Evolutionary conservation across 768 basidiomycete species (phyloP).

Genomic region (Phlebiopsis flavidoalba): DNA sequence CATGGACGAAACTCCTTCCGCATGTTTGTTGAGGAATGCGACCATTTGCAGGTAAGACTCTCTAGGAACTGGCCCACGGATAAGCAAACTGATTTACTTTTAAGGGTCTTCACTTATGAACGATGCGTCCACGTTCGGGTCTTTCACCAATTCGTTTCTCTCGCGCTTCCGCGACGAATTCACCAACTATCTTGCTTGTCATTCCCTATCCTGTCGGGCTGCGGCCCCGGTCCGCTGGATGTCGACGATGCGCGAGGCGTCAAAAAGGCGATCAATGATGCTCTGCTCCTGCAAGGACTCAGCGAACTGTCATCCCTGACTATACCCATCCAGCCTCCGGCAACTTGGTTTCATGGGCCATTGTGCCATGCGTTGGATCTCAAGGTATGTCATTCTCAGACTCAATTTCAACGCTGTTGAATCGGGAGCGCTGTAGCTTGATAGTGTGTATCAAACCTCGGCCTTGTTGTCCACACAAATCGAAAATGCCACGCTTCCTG

Average conservation of each 20-base stretch:
- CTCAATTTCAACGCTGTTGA: too few relatives aligned
- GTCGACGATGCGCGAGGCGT: constrained; percentile 36
- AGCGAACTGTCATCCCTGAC: constrained; percentile 25
- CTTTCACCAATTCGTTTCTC: constrained; percentile 57
- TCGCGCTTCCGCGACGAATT: constrained; percentile 64
- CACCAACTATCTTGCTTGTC: constrained; percentile 48
- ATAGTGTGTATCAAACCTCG: constrained; percentile 25
- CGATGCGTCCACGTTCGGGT: constrained; percentile 59
- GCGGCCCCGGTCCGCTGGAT: constrained; percentile 27
- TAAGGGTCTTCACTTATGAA: constrained; percentile 64
- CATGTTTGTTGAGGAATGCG: constrained; percentile 68
- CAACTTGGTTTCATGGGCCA: constrained; percentile 14
- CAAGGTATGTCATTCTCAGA: constrained; percentile 15
- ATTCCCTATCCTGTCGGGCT: constrained; percentile 53
- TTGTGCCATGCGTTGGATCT: constrained; percentile 25
- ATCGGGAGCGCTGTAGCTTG: constrained; percentile 13
- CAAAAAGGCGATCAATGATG: constrained; percentile 54
- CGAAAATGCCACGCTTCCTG: constrained; percentile 31
- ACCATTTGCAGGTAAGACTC: constrained; percentile 57
- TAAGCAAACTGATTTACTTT: not conserved
- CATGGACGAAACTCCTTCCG: constrained; percentile 68
- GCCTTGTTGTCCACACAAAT: constrained; percentile 33
- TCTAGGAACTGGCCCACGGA: not conserved
- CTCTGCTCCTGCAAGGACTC: constrained; percentile 36
- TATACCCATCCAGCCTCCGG: constrained; percentile 27